These are phyloP conservation scores for Artemisia tridentata DNA, from an alignment of 129 eudicot species.

Conservation along the genomic window DNA sequence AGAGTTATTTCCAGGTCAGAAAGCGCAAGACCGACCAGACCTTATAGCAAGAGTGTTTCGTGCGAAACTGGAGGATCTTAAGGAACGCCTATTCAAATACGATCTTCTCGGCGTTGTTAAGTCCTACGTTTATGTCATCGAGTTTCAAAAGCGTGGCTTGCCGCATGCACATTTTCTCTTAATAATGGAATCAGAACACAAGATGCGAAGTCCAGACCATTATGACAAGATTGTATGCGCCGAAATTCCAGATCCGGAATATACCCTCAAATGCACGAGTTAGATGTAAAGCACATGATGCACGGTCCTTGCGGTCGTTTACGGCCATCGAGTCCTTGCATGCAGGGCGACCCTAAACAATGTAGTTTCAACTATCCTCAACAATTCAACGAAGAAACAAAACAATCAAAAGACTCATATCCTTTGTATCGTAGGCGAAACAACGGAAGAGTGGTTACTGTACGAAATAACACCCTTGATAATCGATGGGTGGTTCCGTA, in stretches of 20 bases:
- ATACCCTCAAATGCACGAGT: background rate
- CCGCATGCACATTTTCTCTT: too few species aligned
- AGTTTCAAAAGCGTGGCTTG: too few species aligned
- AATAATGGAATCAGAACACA: background rate
- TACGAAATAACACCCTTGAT: background rate
- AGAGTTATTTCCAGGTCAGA: background rate
- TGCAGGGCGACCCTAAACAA: conserved; percentile 6
- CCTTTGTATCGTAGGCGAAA: too few species aligned
- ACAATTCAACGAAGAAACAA: background rate
- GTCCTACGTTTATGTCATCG: too few species aligned
- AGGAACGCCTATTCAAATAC: background rate
- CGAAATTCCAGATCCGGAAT: conserved; percentile 14
- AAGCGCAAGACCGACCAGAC: conserved; percentile 1
- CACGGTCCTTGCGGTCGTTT: conserved; percentile 27
- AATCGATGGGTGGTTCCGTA: background rate
- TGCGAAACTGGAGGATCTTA: conserved; percentile 3
- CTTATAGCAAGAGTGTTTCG: background rate
- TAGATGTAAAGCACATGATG: conserved; percentile 32
- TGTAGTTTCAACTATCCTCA: conserved; percentile 1
- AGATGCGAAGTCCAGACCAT: background rate
- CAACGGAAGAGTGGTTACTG: too few species aligned
- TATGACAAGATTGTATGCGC: conserved; percentile 23
- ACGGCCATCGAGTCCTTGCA: background rate
- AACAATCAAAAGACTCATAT: too few species aligned
- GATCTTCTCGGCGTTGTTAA: too few species aligned